These are phyloP conservation scores for Colletotrichum horii DNA, from an alignment of 2,329 filamentous ascomycete species.

Conservation along the genomic window DNA sequence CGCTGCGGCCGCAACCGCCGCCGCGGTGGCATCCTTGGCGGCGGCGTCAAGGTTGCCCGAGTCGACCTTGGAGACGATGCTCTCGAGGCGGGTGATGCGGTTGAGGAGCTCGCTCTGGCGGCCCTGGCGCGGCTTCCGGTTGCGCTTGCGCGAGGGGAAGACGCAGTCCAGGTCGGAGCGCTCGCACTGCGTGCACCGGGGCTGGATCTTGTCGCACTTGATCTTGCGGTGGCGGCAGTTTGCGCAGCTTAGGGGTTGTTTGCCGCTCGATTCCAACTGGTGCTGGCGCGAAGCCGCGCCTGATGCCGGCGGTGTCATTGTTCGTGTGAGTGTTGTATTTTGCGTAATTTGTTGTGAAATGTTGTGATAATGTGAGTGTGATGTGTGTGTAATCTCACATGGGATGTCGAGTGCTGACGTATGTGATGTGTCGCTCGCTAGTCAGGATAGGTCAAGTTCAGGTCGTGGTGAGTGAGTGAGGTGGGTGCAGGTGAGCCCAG, in stretches of 20 bases:
- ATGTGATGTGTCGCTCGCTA: constrained; percentile 10
- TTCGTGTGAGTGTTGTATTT: neutral
- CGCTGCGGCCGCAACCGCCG: neutral
- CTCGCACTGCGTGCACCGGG: constrained; percentile 57
- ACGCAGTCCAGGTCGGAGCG: constrained; percentile 52
- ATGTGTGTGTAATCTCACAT: neutral
- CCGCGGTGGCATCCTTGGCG: neutral
- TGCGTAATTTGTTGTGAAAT: neutral
- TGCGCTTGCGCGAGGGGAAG: constrained; percentile 50
- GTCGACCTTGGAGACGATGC: constrained; percentile 49
- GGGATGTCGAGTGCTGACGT: neutral
- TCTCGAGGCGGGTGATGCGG: constrained; percentile 48
- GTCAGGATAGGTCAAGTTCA: neutral
- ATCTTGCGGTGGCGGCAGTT: constrained; percentile 69
- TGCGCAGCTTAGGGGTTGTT: constrained; percentile 56
- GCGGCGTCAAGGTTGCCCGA: constrained; percentile 24
- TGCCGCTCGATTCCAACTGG: neutral
- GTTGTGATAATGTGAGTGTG: neutral
- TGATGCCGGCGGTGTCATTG: constrained; percentile 10
- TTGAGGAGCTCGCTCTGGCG: constrained; percentile 49
- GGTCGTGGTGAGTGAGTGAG: neutral
- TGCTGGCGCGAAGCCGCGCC: neutral
- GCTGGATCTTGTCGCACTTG: constrained; percentile 62
- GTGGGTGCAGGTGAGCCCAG: neutral
- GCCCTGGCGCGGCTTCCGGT: constrained; percentile 42